Evolutionary conservation across 2,329 filamentous ascomycete species (phyloP).

Genomic region (Cladophialophora chaetospira): DNA sequence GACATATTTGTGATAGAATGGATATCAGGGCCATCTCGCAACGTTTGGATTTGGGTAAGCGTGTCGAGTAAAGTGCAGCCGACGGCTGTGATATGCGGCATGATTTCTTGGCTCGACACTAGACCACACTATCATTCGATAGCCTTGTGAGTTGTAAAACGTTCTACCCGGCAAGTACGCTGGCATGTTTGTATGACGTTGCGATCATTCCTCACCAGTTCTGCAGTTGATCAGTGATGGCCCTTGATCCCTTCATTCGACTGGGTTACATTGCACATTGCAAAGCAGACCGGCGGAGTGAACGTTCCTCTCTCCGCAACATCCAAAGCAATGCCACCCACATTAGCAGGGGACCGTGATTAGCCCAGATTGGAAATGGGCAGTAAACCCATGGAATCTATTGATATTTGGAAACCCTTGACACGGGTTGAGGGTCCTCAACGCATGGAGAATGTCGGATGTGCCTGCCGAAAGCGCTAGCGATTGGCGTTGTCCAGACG

Average conservation of each 20-base stretch:
- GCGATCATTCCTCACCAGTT: neutral
- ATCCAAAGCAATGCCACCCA: neutral
- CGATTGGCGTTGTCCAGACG: constrained; percentile 7
- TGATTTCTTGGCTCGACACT: neutral
- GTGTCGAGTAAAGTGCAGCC: neutral
- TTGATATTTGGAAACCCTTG: constrained; percentile 5
- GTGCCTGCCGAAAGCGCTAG: constrained; percentile 18
- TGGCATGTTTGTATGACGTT: constrained; percentile 4
- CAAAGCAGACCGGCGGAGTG: neutral
- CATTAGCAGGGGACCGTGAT: neutral
- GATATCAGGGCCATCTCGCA: neutral
- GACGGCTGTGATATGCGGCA: neutral
- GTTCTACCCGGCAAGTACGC: constrained; percentile 2
- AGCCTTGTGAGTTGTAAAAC: constrained; percentile 1
- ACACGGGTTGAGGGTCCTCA: constrained; percentile 6
- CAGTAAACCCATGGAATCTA: constrained; percentile 3
- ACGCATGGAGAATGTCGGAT: constrained; percentile 15
- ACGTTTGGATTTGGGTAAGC: neutral
- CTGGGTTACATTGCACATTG: constrained; percentile 10
- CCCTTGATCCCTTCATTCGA: neutral
- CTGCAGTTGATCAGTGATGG: neutral
- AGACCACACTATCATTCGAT: neutral
- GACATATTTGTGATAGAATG: neutral
- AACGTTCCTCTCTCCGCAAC: neutral
- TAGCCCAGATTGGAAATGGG: neutral